phyloP scores from a whole-genome alignment of 192 early-diverging fungal genomes.

The Backusella parvicylindrica region DNA sequence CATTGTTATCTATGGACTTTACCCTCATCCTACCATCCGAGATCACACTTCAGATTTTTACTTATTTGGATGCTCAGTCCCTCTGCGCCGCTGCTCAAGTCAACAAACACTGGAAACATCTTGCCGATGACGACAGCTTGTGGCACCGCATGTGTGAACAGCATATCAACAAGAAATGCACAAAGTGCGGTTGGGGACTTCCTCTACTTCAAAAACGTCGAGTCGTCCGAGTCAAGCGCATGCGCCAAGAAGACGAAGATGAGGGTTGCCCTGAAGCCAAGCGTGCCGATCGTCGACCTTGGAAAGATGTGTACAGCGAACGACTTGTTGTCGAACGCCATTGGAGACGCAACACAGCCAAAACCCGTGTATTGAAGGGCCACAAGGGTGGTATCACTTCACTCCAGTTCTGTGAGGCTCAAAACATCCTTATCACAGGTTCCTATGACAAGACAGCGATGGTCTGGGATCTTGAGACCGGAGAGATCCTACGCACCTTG shows the following conservation, averaged over 20 bases:
- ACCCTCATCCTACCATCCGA: conserved; percentile 70
- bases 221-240: conserved; percentile 9
- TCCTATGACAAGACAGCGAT: conserved; percentile 82
- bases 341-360: conserved; percentile 82
- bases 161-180: conserved; percentile 95
- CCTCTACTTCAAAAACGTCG: conserved; percentile 68
- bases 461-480: conserved; percentile 84
- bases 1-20: conserved; percentile 76
- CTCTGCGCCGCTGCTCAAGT: conserved; percentile 91
- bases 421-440: conserved; percentile 73
- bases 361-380: conserved; percentile 54
- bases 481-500: conserved; percentile 68
- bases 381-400: conserved; percentile 87
- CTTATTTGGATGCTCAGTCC: conserved; percentile 86
- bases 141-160: conserved; percentile 98
- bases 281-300: conserved; percentile 57
- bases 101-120: conserved; percentile 67
- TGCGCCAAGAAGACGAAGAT: neutral
- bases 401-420: conserved; percentile 77
- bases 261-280: neutral
- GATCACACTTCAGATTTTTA: conserved; percentile 75
- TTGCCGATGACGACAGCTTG: conserved; percentile 89
- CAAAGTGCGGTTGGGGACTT: conserved; percentile 94
- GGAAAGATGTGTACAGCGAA: conserved; percentile 96
- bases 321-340: conserved; percentile 90